phyloP scores from a whole-genome alignment of 768 basidiomycete genomes.

The Tulasnella sp. region DNA sequence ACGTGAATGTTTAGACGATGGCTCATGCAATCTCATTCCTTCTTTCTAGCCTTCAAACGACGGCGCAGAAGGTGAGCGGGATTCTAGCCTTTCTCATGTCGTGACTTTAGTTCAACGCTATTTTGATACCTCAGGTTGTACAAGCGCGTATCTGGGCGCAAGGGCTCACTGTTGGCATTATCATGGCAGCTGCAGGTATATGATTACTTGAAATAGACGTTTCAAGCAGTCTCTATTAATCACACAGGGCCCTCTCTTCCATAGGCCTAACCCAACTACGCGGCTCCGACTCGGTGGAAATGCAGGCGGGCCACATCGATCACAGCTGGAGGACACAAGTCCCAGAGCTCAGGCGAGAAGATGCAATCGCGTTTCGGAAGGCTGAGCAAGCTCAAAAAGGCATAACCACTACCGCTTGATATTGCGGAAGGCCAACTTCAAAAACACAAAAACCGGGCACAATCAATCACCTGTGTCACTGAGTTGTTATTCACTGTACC shows the following conservation, averaged over 20 bases:
- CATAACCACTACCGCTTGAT: no score
- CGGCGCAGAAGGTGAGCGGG: conserved; percentile 21
- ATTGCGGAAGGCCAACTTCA: no score
- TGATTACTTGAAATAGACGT: no score
- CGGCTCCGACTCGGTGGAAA: no score
- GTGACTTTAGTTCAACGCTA: neutral
- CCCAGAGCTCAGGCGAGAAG: neutral
- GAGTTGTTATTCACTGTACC: no score
- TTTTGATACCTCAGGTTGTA: conserved; percentile 34
- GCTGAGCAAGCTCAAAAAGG: neutral
- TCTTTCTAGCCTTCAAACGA: conserved; percentile 19
- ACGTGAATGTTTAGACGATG: neutral
- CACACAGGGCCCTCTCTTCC: neutral
- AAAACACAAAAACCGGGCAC: no score
- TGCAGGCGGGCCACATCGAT: no score
- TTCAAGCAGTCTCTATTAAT: no score
- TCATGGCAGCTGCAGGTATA: conserved; percentile 24
- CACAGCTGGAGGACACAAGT: neutral
- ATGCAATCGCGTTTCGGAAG: neutral
- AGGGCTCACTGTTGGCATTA: conserved; percentile 24
- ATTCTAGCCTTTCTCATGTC: neutral
- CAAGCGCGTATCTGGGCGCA: conserved; percentile 49
- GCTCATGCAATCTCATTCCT: neutral
- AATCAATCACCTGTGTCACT: no score
- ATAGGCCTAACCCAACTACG: neutral